phyloP scores from a whole-genome alignment of 2,329 filamentous ascomycete genomes.

The Fusarium beomiforme region DNA sequence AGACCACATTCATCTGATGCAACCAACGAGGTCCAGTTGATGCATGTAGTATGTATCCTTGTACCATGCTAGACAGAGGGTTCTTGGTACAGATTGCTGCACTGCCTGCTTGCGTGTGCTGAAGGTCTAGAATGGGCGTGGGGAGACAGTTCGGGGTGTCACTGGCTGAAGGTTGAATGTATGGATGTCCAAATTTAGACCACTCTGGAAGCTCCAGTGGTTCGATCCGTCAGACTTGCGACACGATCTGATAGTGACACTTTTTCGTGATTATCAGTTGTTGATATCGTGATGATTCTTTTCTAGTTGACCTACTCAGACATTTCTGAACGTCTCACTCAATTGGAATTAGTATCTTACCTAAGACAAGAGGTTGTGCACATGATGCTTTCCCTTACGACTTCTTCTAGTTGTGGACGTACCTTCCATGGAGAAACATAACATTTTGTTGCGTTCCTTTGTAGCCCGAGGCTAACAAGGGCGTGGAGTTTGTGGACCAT shows the following conservation, averaged over 20 bases:
- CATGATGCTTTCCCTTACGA: not conserved
- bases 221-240: slow-evolving; percentile 5
- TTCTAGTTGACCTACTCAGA: not conserved
- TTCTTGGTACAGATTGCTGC: slow-evolving; percentile 1
- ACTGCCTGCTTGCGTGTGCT: slow-evolving; percentile 15
- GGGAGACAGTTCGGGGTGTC: slow-evolving; percentile 11
- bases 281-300: not conserved
- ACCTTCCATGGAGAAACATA: not conserved
- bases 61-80: not conserved
- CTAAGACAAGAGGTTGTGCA: not conserved
- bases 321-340: not conserved
- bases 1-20: not conserved
- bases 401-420: slow-evolving; percentile 2
- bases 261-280: not conserved
- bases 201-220: slow-evolving; percentile 1
- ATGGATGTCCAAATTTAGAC: slow-evolving; percentile 31
- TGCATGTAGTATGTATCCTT: not conserved
- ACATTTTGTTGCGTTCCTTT: not conserved
- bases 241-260: slow-evolving; percentile 1
- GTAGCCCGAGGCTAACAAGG: not conserved
- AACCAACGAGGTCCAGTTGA: not conserved
- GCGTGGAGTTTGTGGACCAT: not conserved
- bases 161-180: slow-evolving; percentile 19
- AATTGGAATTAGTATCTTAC: not conserved
- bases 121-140: slow-evolving; percentile 10